These are phyloP conservation scores for Fusarium sublunatum DNA, from an alignment of 2,329 filamentous ascomycete genomes.

Conservation along the genomic window DNA sequence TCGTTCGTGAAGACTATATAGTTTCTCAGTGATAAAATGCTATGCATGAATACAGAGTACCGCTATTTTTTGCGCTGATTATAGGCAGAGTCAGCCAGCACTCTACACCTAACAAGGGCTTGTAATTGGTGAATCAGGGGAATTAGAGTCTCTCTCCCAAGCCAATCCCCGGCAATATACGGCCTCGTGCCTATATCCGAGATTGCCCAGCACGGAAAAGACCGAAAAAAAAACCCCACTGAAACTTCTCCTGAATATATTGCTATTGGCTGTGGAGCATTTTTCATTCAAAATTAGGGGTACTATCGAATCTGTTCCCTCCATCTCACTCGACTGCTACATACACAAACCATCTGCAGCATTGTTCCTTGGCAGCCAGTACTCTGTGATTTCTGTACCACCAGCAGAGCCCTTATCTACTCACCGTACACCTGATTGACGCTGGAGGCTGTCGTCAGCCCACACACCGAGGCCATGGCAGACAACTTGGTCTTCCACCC, in stretches of 20 bases:
- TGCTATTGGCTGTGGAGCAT: constrained; percentile 6
- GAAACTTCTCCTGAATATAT: background rate
- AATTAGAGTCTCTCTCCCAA: background rate
- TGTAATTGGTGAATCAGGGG: too few relatives aligned
- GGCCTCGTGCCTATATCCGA: constrained; percentile 16
- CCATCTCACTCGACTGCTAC: constrained; percentile 16
- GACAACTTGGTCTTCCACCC: constrained; percentile 30
- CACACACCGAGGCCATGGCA: constrained; percentile 10
- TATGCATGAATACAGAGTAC: too few relatives aligned
- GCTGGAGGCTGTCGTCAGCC: background rate
- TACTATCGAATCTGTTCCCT: constrained; percentile 12
- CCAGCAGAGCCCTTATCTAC: background rate
- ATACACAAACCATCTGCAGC: constrained; percentile 15
- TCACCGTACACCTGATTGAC: too few relatives aligned
- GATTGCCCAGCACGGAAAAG: constrained; percentile 16
- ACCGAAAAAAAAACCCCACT: constrained; percentile 11
- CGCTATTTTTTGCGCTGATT: too few relatives aligned
- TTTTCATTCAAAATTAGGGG: constrained; percentile 18
- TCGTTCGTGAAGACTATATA: too few relatives aligned
- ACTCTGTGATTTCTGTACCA: background rate
- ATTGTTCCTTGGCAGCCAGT: constrained; percentile 6
- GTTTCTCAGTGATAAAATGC: too few relatives aligned
- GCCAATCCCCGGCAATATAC: constrained; percentile 1
- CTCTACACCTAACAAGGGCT: too few relatives aligned
- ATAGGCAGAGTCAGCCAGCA: too few relatives aligned